Evolutionary conservation across 208 protist genomes (phyloP).

Genomic region (Tritrichomonas musculus): DNA sequence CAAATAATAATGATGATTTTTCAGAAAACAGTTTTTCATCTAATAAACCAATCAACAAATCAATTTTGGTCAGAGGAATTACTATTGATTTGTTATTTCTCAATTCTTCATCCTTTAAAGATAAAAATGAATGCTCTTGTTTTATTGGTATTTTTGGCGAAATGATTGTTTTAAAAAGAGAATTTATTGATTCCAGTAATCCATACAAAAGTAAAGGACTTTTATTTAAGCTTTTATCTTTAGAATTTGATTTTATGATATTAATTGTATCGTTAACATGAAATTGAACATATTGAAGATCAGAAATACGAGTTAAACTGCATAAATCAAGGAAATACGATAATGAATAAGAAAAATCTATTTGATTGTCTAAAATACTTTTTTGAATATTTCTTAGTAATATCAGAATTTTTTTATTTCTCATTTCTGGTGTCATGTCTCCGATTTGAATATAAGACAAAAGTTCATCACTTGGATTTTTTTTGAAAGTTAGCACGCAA

Average conservation of each 20-base stretch:
- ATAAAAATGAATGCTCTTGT: not conserved
- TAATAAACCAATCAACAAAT: too few species aligned
- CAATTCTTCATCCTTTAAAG: not conserved
- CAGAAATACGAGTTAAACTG: not conserved
- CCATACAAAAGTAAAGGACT: not conserved
- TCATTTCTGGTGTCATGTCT: not conserved
- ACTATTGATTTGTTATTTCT: too few species aligned
- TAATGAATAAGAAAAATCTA: not conserved
- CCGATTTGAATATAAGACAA: not conserved
- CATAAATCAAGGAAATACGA: not conserved
- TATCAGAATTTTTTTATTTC: not conserved
- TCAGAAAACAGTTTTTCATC: not conserved
- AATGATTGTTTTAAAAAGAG: not conserved
- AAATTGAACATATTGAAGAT: not conserved
- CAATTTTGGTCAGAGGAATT: too few species aligned
- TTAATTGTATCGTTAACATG: not conserved
- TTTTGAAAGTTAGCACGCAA: not conserved
- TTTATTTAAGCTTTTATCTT: too few species aligned
- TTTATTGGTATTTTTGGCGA: not conserved
- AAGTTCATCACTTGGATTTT: not conserved
- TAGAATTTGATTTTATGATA: not conserved
- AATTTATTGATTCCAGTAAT: not conserved
- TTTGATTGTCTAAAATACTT: not conserved
- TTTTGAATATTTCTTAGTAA: not conserved
- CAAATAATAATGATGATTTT: not conserved